Evolutionary conservation across 176 grass and related monocot species (phyloP), one percentile per base, ranked within the genome.

Genomic region (Ensete ventricosum): DNA sequence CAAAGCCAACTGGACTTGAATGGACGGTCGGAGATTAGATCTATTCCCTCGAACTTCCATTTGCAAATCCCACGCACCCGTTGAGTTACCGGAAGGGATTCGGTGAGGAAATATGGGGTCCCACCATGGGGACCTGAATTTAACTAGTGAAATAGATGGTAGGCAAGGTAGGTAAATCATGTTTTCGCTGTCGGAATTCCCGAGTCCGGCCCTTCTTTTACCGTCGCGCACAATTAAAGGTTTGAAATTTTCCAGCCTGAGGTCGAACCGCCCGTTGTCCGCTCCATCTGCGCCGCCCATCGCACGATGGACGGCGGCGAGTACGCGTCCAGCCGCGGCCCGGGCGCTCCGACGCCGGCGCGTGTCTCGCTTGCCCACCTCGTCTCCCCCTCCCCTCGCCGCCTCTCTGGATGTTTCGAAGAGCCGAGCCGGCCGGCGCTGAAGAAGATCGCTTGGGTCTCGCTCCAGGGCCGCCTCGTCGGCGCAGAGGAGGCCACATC

Each of bases 391-490:
- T 83, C 54, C 58, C 27, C 74, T n/a, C 81, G 76, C 63, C 73
- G 88, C 53, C 86, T 99, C 1, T 73, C 84, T 7, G 87, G 84
- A 76, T 25, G 82, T 8, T 89, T 88, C 82, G 71, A 71, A 50
- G 73, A 91, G 55, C 95, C 84, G 34, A 73, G 84, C 53, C 52
- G 64, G 27, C 88, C 84, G 43, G 71, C 29, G 26, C 67, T 54
- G 54, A 75, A 22, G 54, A 83, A 67, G 52, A 9, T 73, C 62
- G 76, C 85, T 14, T 89, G 89, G 89, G 64, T 96, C 72, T 91
- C 86, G 34, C 84, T 96, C 16, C 82, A 89, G 82, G 92, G 89
- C n/a, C 82, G 80, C 73, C 86, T 96, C 68, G 60, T 90, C 76
- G 86, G 82, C 9, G 86, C 85, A 51, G 81, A 94, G 66, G 88